Conservation (phyloP, 2,329 filamentous ascomycete genomes). For the Aspergillus fumigatiaffinis region DNA sequence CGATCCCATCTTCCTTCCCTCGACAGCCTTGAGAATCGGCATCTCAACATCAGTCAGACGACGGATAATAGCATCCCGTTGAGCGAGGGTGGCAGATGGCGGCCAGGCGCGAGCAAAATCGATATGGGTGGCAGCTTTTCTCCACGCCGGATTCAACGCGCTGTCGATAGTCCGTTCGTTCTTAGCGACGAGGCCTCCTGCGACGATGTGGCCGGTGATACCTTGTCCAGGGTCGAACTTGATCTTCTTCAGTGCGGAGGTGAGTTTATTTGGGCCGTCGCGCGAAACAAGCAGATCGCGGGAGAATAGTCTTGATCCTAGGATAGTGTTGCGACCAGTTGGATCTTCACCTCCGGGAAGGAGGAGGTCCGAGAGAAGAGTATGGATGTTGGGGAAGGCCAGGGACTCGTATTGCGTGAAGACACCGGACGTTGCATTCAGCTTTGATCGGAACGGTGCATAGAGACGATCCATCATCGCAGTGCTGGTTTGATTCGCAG, state of each 20-base stretch:
- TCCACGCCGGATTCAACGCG: not conserved
- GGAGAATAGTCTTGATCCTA: not conserved
- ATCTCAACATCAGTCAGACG: not conserved
- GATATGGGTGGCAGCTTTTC: not conserved
- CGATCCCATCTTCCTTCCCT: conserved; percentile 20
- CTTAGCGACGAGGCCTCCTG: not conserved
- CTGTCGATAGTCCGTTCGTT: not conserved
- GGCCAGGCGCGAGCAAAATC: not conserved
- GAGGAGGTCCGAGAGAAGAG: not conserved
- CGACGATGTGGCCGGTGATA: not conserved
- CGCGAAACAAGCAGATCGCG: not conserved
- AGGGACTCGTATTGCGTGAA: not conserved
- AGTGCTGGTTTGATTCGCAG: not conserved
- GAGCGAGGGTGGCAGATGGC: not conserved
- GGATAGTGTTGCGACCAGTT: not conserved
- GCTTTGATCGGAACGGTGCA: not conserved
- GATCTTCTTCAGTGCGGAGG: not conserved
- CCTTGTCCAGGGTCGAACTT: not conserved
- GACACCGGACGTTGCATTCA: not conserved
- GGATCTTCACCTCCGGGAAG: not conserved
- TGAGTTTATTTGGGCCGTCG: not conserved
- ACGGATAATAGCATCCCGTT: not conserved
- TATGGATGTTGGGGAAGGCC: not conserved
- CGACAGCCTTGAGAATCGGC: not conserved
- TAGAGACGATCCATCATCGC: not conserved